Evolutionary conservation across 1,284 basidiomycete genomes (phyloP).

Genomic region (Schizopora paradoxa): DNA sequence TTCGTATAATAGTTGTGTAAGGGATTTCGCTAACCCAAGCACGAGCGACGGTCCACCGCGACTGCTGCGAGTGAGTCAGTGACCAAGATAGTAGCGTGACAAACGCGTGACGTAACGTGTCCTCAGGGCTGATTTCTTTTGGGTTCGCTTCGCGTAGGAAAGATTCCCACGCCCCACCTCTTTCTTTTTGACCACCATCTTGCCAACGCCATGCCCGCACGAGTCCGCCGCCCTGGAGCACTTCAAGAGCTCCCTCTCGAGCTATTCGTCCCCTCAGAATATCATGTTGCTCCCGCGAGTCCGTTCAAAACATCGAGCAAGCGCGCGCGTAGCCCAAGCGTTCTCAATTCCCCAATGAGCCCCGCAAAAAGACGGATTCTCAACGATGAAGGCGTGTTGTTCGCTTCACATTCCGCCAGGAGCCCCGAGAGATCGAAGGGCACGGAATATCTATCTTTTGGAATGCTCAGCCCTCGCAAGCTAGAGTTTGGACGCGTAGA

Average conservation of each 20-base stretch:
- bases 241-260: slow-evolving; percentile 56
- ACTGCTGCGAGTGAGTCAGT: no score
- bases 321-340: slow-evolving; percentile 32
- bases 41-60: no score
- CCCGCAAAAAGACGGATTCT: slow-evolving; percentile 69
- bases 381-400: slow-evolving; percentile 46
- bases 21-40: no score
- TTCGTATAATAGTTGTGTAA: no score
- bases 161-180: slow-evolving; percentile 5
- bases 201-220: slow-evolving; percentile 21
- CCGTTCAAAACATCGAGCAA: slow-evolving; percentile 21
- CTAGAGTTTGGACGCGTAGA: no score
- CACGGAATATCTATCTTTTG: neutral
- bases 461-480: neutral
- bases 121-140: slow-evolving; percentile 3
- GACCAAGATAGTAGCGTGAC: no score
- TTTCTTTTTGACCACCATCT: slow-evolving; percentile 16
- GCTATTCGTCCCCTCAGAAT: slow-evolving; percentile 37
- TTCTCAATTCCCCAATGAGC: slow-evolving; percentile 50
- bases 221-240: slow-evolving; percentile 36
- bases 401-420: slow-evolving; percentile 32
- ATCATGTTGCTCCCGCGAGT: slow-evolving; percentile 21
- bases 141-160: no score
- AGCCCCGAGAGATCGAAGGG: slow-evolving; percentile 24
- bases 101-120: slow-evolving; percentile 17